phyloP scores from a whole-genome alignment of 495 filamentous ascomycete species.

The Aspergillus asperescens region DNA sequence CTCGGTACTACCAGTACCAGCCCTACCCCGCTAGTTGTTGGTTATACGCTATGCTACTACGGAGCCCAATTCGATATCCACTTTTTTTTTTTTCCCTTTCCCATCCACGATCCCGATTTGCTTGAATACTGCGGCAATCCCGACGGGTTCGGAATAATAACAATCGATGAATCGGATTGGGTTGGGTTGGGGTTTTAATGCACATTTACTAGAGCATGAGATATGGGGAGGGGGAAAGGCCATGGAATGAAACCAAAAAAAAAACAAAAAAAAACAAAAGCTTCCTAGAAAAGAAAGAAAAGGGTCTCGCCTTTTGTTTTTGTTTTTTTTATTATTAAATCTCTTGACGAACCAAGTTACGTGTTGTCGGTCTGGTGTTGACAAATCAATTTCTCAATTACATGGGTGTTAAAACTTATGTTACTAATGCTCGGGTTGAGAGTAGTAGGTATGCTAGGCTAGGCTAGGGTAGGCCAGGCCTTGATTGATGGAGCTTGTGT shows the following conservation, averaged over 20 bases:
- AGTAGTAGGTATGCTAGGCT: no score
- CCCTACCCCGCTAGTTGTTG: conserved; percentile 6
- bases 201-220: not conserved
- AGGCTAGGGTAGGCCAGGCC: no score
- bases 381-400: no score
- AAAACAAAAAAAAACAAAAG: not conserved
- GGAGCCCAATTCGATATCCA: conserved; percentile 2
- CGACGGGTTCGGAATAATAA: conserved; percentile 9
- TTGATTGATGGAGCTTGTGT: no score
- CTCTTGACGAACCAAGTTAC: conserved; percentile 6
- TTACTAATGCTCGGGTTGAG: no score
- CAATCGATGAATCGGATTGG: no score
- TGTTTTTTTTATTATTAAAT: no score
- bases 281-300: conserved; percentile 9
- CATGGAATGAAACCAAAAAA: conserved; percentile 5
- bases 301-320: not conserved
- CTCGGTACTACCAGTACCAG: conserved; percentile 14
- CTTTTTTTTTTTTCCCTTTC: no score
- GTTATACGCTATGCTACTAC: not conserved
- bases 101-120: not conserved
- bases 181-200: not conserved
- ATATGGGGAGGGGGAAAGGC: not conserved
- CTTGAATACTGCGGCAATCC: conserved; percentile 10
- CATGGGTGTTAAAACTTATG: no score
- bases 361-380: no score